Conservation (phyloP, 805 yeast species). For the Saccharomycopsis lassenensis region DNA sequence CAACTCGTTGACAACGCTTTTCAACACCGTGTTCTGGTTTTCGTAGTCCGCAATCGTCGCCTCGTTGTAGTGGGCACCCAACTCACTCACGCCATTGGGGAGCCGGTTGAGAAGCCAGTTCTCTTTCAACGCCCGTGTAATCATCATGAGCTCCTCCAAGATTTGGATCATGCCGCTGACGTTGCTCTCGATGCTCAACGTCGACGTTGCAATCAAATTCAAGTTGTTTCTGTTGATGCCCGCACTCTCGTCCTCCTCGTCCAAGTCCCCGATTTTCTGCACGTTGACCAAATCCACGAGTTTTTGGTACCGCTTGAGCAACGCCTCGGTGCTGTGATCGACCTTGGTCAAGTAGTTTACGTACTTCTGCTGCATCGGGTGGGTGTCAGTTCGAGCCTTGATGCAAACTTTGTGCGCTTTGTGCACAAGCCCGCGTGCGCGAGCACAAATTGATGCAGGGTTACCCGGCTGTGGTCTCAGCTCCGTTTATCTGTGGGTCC, state of each 20-base stretch:
- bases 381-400: too few relatives aligned
- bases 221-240: conserved; percentile 6
- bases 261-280: conserved; percentile 1
- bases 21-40: conserved; percentile 10
- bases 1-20: conserved; percentile 12
- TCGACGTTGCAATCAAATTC: conserved; percentile 14
- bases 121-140: conserved; percentile 15
- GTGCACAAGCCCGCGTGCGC: too few relatives aligned
- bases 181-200: conserved; percentile 14
- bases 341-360: conserved; percentile 14
- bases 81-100: conserved; percentile 13
- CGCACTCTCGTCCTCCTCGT: conserved; percentile 4
- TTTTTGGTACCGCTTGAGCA: conserved; percentile 12
- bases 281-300: conserved; percentile 10
- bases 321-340: conserved; percentile 15
- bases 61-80: conserved; percentile 14
- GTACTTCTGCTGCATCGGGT: conserved; percentile 16
- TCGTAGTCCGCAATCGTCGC: conserved; percentile 13
- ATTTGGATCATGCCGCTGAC: conserved; percentile 11
- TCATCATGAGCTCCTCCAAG: conserved; percentile 14
- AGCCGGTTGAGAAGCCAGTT: conserved; percentile 16
- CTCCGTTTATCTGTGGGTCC: too few relatives aligned
- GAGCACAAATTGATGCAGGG: too few relatives aligned
- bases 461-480: too few relatives aligned
- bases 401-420: too few relatives aligned